Base-by-base conservation (phyloP, 768 basidiomycete species). In the Aureoboletus auriporus region DNA sequence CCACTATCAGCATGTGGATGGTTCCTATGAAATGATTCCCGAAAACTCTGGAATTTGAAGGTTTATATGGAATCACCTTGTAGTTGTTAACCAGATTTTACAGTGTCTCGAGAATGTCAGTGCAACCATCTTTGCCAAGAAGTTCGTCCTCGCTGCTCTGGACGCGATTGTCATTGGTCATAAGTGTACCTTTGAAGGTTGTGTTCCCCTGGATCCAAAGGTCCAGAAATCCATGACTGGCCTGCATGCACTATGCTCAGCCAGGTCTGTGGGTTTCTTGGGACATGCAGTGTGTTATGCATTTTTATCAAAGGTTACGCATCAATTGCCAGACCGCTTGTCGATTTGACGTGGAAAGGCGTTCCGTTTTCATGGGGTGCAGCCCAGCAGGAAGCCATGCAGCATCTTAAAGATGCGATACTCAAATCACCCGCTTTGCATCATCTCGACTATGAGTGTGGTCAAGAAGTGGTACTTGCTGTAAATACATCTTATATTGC, bases 51-150 rank as follows among this genome's bases (percentile, higher is more conserved):
- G 67, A 0, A 74, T 77, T 9, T 44, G 66, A 0, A 47, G 62
- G 0, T 77, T 75, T 39, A 56, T 75, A 0, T 76, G 67, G 63
- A 69, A 75, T 44, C 70, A 73, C 27, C 53, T 72, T 10, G 30
- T 55, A 3, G 61, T 64, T 38, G 27, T 75, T 9, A 69, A 77
- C 43, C 33, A 68, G 0, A 47, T 78, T 2, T 26, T 74, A 0
- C 70, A 75, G 14, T 52, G 59, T 0, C 63, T 76, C 20, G 67
- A 70, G 20, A 63, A 72, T 33, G 36, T 53, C 3, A 68, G 74
- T 0, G 66, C 64, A 0, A 76, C 69, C 0, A 67, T 76, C 17
- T 72, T 67, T 0, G 69, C 69, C 0, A 44, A 57, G 6, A 77
- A 77, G 44, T 51, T 66, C 0, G 26, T 58, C 0, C 39, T 77